Percentiles rank a stretch among this genome's conserved stretches.
Evolutionary conservation across 208 protist genomes (phyloP).

Genomic region (Perkinsela sp.): DNA sequence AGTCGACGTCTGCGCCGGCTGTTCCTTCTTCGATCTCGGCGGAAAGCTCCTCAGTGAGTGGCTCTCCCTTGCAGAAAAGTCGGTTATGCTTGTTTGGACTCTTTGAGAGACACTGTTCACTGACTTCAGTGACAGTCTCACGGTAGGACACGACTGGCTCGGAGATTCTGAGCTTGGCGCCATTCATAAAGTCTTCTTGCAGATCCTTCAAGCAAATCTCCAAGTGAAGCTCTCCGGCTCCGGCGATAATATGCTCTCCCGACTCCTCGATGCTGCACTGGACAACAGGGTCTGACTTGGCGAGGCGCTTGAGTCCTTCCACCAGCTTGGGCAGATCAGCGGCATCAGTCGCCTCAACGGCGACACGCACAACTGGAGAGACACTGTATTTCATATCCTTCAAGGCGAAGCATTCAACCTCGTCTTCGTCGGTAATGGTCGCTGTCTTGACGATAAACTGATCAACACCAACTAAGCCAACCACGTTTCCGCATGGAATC

Average conservation of each 20-base stretch:
- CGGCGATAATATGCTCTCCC: conserved; percentile 95
- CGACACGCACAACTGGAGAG: conserved; percentile 87
- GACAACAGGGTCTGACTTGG: conserved; percentile 85
- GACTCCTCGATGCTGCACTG: conserved; percentile 77
- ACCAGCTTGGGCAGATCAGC: conserved; percentile 86
- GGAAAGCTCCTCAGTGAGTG: conserved; percentile 66
- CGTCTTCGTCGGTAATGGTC: conserved; percentile 74
- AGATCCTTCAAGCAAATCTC: conserved; percentile 98
- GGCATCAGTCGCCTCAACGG: conserved; percentile 86
- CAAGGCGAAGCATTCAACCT: conserved; percentile 15
- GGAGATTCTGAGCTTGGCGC: conserved; percentile 71
- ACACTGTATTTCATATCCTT: conserved; percentile 97
- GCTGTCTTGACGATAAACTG: conserved; percentile 94
- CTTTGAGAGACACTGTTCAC: conserved; percentile 58
- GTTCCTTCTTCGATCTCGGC: conserved; percentile 73
- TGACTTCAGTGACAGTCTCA: conserved; percentile 82
- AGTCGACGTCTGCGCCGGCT: conserved; percentile 53
- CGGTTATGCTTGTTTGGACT: conserved; percentile 98
- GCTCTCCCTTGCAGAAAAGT: conserved; percentile 72
- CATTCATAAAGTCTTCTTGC: conserved; percentile 79
- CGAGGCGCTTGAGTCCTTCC: conserved; percentile 85
- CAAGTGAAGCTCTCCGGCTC: conserved; percentile 95
- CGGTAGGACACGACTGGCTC: conserved; percentile 91
- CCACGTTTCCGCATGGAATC: conserved; percentile 91
- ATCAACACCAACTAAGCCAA: conserved; percentile 92